Conservation (phyloP, 805 yeast genomes). For the Peterozyma xylosa region DNA sequence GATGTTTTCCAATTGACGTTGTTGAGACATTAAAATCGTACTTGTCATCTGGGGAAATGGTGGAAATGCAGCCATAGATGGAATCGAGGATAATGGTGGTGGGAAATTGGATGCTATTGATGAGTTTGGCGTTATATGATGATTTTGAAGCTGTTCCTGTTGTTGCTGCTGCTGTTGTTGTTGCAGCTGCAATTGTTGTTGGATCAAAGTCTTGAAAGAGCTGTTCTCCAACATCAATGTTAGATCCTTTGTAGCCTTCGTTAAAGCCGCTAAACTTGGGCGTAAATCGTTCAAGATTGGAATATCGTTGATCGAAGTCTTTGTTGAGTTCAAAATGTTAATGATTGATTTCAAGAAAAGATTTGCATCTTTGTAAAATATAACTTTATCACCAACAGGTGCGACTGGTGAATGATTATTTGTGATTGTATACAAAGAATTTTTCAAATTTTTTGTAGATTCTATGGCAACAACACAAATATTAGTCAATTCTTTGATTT, state of each 20-base stretch:
- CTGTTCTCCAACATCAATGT: slow-evolving; percentile 76
- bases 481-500: slow-evolving; percentile 64
- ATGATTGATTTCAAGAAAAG: slow-evolving; percentile 76
- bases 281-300: slow-evolving; percentile 76
- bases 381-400: slow-evolving; percentile 33
- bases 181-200: slow-evolving; percentile 14
- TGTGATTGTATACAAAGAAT: slow-evolving; percentile 31
- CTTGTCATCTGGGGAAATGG: slow-evolving; percentile 9
- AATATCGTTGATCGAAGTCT: slow-evolving; percentile 72
- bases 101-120: slow-evolving; percentile 4
- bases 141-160: background rate
- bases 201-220: slow-evolving; percentile 27
- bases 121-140: background rate
- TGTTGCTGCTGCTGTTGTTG: background rate
- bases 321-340: slow-evolving; percentile 76
- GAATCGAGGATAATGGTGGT: slow-evolving; percentile 27
- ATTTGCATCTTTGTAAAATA: slow-evolving; percentile 82
- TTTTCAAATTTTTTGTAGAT: slow-evolving; percentile 60
- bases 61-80: slow-evolving; percentile 24
- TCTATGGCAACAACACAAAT: slow-evolving; percentile 79
- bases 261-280: slow-evolving; percentile 70
- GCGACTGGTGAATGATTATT: slow-evolving; percentile 29
- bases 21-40: slow-evolving; percentile 9
- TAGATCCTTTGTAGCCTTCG: slow-evolving; percentile 86
- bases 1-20: slow-evolving; percentile 17